Conservation (phyloP, 441 rosid genomes). For the Corymbia citriodora region DNA sequence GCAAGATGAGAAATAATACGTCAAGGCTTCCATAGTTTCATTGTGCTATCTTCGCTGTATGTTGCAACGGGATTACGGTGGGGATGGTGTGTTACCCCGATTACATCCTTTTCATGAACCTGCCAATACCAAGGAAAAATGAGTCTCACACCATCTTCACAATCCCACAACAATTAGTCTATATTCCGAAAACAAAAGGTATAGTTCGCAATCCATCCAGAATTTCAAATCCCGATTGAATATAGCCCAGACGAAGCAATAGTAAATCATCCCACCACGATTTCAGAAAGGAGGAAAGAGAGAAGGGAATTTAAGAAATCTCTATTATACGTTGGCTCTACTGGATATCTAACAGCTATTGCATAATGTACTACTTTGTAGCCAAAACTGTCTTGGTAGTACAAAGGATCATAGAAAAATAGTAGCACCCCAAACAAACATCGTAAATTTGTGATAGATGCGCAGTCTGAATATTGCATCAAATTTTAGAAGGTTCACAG, state of each 20-base stretch:
- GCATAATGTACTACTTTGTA: background rate
- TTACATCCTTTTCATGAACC: constrained; percentile 93
- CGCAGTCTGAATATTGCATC: background rate
- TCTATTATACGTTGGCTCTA: background rate
- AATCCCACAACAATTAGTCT: background rate
- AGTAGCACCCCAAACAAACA: background rate
- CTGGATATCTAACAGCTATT: background rate
- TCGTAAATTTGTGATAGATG: background rate
- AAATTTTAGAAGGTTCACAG: background rate
- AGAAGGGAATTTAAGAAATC: background rate
- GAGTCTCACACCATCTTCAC: background rate
- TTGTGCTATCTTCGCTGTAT: constrained; percentile 63
- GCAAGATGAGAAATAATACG: background rate
- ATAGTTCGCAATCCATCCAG: background rate
- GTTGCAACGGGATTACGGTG: constrained; percentile 80
- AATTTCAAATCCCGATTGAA: background rate
- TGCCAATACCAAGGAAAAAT: constrained; percentile 16
- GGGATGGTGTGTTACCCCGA: constrained; percentile 79
- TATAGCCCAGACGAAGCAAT: background rate
- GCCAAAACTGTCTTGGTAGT: background rate
- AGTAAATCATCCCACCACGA: background rate
- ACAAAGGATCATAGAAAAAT: background rate
- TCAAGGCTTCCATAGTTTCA: constrained; percentile 88
- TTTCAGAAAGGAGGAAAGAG: background rate
- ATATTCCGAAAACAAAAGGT: background rate